These are phyloP conservation scores for Wickerhamiella allomyrinae DNA, from an alignment of 805 yeast species.

Conservation along the genomic window DNA sequence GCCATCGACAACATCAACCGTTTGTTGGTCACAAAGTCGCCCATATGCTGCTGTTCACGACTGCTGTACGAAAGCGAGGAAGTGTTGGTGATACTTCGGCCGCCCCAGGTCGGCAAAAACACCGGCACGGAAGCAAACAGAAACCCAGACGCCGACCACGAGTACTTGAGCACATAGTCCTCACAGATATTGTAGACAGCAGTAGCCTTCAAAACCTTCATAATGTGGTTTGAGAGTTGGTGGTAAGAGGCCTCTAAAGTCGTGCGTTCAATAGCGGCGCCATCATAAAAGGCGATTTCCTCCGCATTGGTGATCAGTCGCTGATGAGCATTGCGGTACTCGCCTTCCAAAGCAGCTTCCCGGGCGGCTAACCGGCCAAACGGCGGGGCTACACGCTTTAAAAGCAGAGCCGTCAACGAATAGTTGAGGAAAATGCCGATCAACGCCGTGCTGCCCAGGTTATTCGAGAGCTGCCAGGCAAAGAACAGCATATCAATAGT, in stretches of 20 bases:
- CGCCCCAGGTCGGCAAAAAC: constrained; percentile 36
- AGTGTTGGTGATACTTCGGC: constrained; percentile 5
- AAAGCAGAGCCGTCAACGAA: constrained; percentile 58
- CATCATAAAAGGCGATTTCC: constrained; percentile 89
- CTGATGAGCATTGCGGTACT: constrained; percentile 72
- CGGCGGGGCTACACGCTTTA: constrained; percentile 67
- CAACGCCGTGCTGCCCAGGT: constrained; percentile 76
- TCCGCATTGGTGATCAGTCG: constrained; percentile 80
- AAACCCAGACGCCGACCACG: constrained; percentile 95
- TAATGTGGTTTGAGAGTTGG: constrained; percentile 40
- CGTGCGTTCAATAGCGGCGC: constrained; percentile 60
- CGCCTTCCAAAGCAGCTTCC: constrained; percentile 73
- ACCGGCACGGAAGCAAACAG: constrained; percentile 83
- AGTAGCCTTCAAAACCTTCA: constrained; percentile 41
- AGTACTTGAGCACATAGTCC: constrained; percentile 74
- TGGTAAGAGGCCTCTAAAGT: constrained; percentile 48
- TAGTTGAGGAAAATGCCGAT: constrained; percentile 71
- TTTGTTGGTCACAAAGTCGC: constrained; percentile 80
- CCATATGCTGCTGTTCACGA: constrained; percentile 42
- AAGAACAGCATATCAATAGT: constrained; percentile 73
- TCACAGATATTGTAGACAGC: constrained; percentile 62
- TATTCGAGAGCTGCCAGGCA: constrained; percentile 68
- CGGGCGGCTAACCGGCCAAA: constrained; percentile 64
- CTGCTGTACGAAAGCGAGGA: background rate
- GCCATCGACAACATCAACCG: constrained; percentile 81